phyloP scores from a whole-genome alignment of 768 basidiomycete genomes.

The Mycena vitilis region DNA sequence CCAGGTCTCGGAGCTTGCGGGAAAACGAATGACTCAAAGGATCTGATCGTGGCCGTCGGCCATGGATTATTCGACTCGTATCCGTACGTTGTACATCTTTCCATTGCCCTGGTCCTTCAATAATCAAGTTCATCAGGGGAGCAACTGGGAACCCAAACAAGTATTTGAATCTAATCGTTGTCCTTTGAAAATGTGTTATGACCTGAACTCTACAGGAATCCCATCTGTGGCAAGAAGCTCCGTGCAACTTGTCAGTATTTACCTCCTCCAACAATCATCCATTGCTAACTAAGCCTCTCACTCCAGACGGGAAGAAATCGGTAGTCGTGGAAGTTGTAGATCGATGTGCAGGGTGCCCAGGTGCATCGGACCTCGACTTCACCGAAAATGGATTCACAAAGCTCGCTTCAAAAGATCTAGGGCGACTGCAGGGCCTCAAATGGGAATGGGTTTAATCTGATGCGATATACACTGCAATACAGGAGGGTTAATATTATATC shows the following conservation, averaged over 20 bases:
- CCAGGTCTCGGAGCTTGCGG: slow-evolving; percentile 43
- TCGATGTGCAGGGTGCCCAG: slow-evolving; percentile 29
- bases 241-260: slow-evolving; percentile 2
- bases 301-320: slow-evolving; percentile 28
- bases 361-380: slow-evolving; percentile 36
- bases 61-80: slow-evolving; percentile 38
- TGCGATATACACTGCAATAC: too few species aligned
- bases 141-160: slow-evolving; percentile 10
- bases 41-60: slow-evolving; percentile 42
- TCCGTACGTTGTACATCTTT: slow-evolving; percentile 7
- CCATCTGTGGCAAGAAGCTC: background rate
- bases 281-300: background rate
- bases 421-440: slow-evolving; percentile 22
- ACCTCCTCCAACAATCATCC: too few species aligned
- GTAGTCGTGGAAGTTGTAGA: slow-evolving; percentile 31
- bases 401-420: slow-evolving; percentile 18
- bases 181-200: too few species aligned
- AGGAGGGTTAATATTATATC: too few species aligned
- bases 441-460: slow-evolving; percentile 23
- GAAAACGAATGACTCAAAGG: slow-evolving; percentile 29
- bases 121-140: background rate
- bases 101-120: too few species aligned
- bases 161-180: background rate
- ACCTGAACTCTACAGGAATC: too few species aligned
- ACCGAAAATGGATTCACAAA: slow-evolving; percentile 31